Conservation (phyloP, 2,329 filamentous ascomycete species). For the Talaromyces funiculosus region DNA sequence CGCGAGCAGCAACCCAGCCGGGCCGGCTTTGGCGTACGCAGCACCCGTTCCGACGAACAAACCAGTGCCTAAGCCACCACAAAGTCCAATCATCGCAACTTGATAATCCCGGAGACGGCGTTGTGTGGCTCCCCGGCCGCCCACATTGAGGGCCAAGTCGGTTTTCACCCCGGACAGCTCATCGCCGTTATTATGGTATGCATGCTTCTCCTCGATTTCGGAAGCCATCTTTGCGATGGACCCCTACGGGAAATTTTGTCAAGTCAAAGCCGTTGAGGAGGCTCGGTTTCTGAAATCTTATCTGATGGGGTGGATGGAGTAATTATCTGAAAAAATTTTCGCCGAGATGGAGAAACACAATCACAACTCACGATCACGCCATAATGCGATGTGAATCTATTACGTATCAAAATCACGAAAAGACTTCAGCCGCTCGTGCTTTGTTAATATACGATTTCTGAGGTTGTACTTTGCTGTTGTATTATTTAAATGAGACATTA, state of each 20-base stretch:
- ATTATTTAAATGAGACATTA: neutral
- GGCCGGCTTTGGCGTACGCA: conserved; percentile 48
- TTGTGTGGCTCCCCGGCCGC: conserved; percentile 29
- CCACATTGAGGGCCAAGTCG: conserved; percentile 28
- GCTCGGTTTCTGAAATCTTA: neutral
- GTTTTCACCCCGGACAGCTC: conserved; percentile 15
- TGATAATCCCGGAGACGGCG: conserved; percentile 30
- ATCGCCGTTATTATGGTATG: neutral
- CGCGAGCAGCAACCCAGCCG: conserved; percentile 49
- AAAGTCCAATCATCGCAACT: conserved; percentile 45
- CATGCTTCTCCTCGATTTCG: conserved; percentile 1
- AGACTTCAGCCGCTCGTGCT: neutral
- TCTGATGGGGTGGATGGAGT: neutral
- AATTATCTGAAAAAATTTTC: neutral
- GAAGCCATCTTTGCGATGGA: conserved; percentile 5
- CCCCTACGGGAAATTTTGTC: too few species aligned
- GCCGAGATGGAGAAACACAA: neutral
- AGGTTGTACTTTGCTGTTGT: neutral
- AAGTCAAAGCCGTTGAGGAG: neutral
- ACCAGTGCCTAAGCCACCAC: conserved; percentile 53
- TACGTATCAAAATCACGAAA: neutral
- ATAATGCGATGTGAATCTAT: neutral
- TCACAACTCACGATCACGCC: too few species aligned
- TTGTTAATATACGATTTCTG: neutral
- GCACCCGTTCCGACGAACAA: conserved; percentile 51